These are phyloP conservation scores for Phialophora chinensis DNA, from an alignment of 2,329 filamentous ascomycete genomes.

Conservation along the genomic window DNA sequence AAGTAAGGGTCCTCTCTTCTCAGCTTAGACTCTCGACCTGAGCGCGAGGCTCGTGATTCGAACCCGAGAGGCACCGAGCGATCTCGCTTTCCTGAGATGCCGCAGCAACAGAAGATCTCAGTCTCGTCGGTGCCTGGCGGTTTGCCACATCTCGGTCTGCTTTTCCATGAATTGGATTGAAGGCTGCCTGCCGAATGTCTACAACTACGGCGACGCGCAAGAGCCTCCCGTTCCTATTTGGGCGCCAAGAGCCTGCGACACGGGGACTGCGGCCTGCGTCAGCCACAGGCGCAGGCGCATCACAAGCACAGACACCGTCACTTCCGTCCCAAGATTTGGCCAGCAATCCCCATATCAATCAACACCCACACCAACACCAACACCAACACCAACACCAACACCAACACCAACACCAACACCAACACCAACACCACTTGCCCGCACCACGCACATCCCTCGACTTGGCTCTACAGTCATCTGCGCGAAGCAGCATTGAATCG, in stretches of 20 bases:
- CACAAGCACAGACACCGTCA: constrained; percentile 12
- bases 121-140: not conserved
- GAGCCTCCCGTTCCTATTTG: constrained; percentile 25
- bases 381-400: constrained; percentile 15
- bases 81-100: not conserved
- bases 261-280: not conserved
- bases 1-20: not conserved
- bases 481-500: constrained; percentile 28
- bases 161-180: constrained; percentile 13
- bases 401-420: constrained; percentile 19
- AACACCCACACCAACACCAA: constrained; percentile 19
- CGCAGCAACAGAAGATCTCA: not conserved
- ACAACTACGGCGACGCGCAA: constrained; percentile 22
- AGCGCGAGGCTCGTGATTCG: not conserved
- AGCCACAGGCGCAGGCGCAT: constrained; percentile 17
- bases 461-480: constrained; percentile 23
- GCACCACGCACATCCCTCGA: constrained; percentile 24
- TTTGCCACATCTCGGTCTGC: not conserved
- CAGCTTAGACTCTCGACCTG: not conserved
- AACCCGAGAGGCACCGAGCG: not conserved
- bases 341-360: constrained; percentile 27
- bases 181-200: constrained; percentile 24
- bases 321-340: constrained; percentile 30
- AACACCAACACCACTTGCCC: constrained; percentile 12
- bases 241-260: constrained; percentile 27